Evolutionary conservation across 2,329 filamentous ascomycete species (phyloP).

Genomic region (Fusarium zealandicum): DNA sequence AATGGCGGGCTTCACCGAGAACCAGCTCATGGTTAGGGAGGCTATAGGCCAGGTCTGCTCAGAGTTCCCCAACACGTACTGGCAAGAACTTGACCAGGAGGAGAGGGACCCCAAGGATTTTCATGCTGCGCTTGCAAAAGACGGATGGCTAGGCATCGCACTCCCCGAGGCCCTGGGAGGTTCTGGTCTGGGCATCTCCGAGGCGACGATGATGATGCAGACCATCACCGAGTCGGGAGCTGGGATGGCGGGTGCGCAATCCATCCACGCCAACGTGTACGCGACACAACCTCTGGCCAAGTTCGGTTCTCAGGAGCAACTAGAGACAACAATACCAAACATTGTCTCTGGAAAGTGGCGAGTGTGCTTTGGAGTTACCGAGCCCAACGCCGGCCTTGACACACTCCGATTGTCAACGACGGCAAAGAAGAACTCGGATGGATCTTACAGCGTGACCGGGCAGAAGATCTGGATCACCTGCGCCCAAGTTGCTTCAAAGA

Average conservation of each 20-base stretch:
- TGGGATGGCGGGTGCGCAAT: conserved; percentile 75
- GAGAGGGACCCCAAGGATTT: conserved; percentile 78
- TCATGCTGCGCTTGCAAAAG: conserved; percentile 75
- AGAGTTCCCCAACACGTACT: conserved; percentile 77
- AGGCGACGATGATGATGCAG: conserved; percentile 89
- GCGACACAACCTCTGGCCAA: conserved; percentile 77
- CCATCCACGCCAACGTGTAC: conserved; percentile 73
- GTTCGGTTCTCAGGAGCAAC: conserved; percentile 73
- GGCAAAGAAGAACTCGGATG: conserved; percentile 62
- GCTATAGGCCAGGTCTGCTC: conserved; percentile 73
- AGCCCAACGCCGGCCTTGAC: conserved; percentile 81
- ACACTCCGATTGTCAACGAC: conserved; percentile 74
- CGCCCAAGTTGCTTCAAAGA: conserved; percentile 81
- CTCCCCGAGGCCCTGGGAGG: conserved; percentile 78
- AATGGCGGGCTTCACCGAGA: conserved; percentile 73
- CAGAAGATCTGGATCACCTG: conserved; percentile 93
- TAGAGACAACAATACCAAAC: conserved; percentile 68
- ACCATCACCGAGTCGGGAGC: conserved; percentile 80
- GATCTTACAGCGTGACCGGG: conserved; percentile 72
- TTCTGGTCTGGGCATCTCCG: conserved; percentile 77
- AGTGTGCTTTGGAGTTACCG: conserved; percentile 85
- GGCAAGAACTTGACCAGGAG: conserved; percentile 75
- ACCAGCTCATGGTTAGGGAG: conserved; percentile 75
- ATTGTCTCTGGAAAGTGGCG: conserved; percentile 76
- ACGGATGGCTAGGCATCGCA: conserved; percentile 83